phyloP scores from a whole-genome alignment of 1,139 yeast species.

The Eremothecium gossypii region DNA sequence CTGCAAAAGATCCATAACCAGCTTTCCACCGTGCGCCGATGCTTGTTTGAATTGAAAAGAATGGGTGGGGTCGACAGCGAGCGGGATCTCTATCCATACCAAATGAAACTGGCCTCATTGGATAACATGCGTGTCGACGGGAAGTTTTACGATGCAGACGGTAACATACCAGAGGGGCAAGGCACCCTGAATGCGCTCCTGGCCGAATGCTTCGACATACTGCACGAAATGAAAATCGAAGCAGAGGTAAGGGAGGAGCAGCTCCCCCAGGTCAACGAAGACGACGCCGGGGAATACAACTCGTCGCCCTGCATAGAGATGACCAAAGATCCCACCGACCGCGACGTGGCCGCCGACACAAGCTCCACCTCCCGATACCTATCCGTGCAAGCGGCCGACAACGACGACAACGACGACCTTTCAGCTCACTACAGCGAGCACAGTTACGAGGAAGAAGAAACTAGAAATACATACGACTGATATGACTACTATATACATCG shows the following conservation, averaged over 20 bases:
- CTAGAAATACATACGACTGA: background rate
- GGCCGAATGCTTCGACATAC: conserved; percentile 89
- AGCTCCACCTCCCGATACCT: background rate
- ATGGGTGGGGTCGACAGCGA: conserved; percentile 84
- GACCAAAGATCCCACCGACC: conserved; percentile 10
- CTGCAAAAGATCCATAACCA: conserved; percentile 90
- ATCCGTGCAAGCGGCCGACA: conserved; percentile 8
- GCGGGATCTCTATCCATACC: conserved; percentile 90
- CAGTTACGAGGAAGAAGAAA: conserved; percentile 18
- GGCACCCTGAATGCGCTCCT: conserved; percentile 83
- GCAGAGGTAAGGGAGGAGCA: conserved; percentile 59
- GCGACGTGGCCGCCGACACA: conserved; percentile 8
- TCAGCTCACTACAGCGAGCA: conserved; percentile 19
- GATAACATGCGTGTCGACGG: conserved; percentile 86
- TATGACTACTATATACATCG: background rate
- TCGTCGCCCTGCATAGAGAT: conserved; percentile 6
- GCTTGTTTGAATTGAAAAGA: conserved; percentile 78
- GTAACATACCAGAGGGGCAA: conserved; percentile 92
- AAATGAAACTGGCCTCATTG: conserved; percentile 81
- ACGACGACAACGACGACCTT: conserved; percentile 15
- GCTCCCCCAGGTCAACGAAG: conserved; percentile 25
- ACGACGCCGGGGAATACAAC: conserved; percentile 17
- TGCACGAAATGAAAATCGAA: conserved; percentile 83
- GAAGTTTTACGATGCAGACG: conserved; percentile 69
- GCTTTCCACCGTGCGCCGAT: conserved; percentile 78